Percentiles rank a stretch among this genome's conserved stretches.
Evolutionary conservation across 208 protist genomes (phyloP).

Genomic region (Trypanosoma brucei): DNA sequence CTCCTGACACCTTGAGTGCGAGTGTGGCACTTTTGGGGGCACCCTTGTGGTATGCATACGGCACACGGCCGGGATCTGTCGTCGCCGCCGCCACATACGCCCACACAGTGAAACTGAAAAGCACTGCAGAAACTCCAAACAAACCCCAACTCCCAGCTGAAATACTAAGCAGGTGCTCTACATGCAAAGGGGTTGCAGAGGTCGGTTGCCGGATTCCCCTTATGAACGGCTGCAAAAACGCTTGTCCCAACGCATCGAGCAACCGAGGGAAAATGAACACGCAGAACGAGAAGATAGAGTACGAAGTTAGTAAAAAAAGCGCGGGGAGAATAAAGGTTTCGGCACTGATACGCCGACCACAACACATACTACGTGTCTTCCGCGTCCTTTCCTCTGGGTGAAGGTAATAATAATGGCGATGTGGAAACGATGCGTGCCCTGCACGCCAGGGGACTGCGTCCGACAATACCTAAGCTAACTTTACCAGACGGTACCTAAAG

Average conservation of each 20-base stretch:
- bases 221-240: constrained; percentile 20
- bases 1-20: constrained; percentile 33
- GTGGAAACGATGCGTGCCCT: not conserved
- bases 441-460: no score
- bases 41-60: constrained; percentile 60
- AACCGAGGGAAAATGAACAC: constrained; percentile 70
- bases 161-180: constrained; percentile 18
- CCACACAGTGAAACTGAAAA: constrained; percentile 64
- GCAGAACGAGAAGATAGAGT: constrained; percentile 41
- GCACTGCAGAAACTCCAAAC: constrained; percentile 47
- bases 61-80: constrained; percentile 62
- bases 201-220: constrained; percentile 11
- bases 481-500: no score
- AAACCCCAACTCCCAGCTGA: constrained; percentile 40
- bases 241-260: constrained; percentile 26
- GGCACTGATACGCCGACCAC: constrained; percentile 34
- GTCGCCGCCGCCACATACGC: constrained; percentile 70
- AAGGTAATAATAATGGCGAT: not conserved
- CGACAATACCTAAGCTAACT: no score
- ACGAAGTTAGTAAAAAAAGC: constrained; percentile 43
- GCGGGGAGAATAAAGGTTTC: constrained; percentile 52
- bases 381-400: not conserved
- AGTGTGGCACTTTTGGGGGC: constrained; percentile 58
- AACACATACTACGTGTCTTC: not conserved
- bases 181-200: constrained; percentile 19